Evolutionary conservation across 2,329 filamentous ascomycete species (phyloP).

Genomic region (Cadophora gregata): DNA sequence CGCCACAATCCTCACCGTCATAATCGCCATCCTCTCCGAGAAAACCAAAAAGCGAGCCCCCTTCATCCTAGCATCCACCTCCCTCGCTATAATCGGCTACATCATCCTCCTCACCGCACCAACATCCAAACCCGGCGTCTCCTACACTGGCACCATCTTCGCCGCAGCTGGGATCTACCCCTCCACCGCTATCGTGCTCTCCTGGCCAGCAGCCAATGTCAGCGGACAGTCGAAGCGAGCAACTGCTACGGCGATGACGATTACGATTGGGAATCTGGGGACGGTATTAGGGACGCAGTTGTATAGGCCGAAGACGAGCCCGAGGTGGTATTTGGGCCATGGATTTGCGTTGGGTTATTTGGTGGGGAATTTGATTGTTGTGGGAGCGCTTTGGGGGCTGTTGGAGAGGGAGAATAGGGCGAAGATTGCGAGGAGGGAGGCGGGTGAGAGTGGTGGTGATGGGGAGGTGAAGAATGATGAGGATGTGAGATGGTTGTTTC

Average conservation of each 20-base stretch:
- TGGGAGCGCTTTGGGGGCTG: conserved; percentile 56
- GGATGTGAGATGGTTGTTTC: conserved; percentile 71
- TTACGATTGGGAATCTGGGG: conserved; percentile 72
- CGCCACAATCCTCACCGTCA: conserved; percentile 59
- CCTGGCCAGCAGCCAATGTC: conserved; percentile 76
- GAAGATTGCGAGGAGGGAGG: conserved; percentile 52
- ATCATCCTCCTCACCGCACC: conserved; percentile 52
- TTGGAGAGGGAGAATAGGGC: conserved; percentile 63
- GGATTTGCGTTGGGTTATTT: conserved; percentile 70
- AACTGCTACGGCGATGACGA: conserved; percentile 73
- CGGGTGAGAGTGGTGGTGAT: conserved; percentile 59
- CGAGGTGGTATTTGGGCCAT: conserved; percentile 70
- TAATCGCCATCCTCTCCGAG: conserved; percentile 53
- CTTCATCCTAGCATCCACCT: conserved; percentile 58
- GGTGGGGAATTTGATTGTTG: conserved; percentile 61
- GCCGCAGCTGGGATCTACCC: conserved; percentile 72
- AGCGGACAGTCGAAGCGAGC: conserved; percentile 73
- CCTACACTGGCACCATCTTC: conserved; percentile 66
- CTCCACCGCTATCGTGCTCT: conserved; percentile 65
- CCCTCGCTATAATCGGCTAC: conserved; percentile 64
- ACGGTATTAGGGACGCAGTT: conserved; percentile 74
- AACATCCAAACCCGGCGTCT: conserved; percentile 47
- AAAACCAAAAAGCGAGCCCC: conserved; percentile 55
- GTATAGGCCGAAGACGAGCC: conserved; percentile 65
- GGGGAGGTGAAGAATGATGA: conserved; percentile 62